Conservation (phyloP, 2,329 filamentous ascomycete species). For the Sporothrix pseudoabietina region DNA sequence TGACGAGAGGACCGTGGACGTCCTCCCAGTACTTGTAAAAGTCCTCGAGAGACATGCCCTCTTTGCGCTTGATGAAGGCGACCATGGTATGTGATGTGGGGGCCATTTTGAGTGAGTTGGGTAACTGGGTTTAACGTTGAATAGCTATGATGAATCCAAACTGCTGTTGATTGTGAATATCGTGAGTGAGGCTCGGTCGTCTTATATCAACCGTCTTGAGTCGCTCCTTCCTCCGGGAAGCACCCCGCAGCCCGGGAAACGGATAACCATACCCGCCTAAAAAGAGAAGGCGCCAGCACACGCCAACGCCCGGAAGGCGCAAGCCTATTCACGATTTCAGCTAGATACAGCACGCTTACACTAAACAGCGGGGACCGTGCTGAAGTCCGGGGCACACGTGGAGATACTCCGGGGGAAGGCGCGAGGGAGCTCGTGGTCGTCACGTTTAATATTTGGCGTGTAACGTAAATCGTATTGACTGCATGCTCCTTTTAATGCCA, state of each 20-base stretch:
- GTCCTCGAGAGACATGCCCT: conserved; percentile 38
- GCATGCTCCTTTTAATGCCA: background rate
- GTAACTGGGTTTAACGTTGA: background rate
- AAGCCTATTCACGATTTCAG: background rate
- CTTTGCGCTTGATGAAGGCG: conserved; percentile 35
- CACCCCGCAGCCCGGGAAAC: conserved; percentile 10
- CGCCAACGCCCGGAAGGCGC: background rate
- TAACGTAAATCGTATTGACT: background rate
- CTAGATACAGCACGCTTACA: background rate
- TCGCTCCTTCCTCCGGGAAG: background rate
- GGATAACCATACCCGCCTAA: conserved; percentile 25
- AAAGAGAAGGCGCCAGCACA: background rate
- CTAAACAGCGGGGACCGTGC: background rate
- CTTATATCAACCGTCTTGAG: background rate
- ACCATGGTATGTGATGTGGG: conserved; percentile 10
- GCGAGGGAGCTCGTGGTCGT: too few species aligned
- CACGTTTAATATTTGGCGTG: background rate
- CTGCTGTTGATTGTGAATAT: background rate
- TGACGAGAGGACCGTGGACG: conserved; percentile 41
- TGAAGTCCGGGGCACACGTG: background rate
- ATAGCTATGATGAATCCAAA: background rate
- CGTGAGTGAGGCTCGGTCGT: background rate
- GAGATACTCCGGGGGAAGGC: background rate
- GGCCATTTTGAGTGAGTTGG: conserved; percentile 3
- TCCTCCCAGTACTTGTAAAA: conserved; percentile 44